Percentiles rank a stretch among this genome's conserved stretches.
These are phyloP conservation scores for Myriosclerotinia duriaeana DNA, from an alignment of 2,329 filamentous ascomycete species.

Conservation along the genomic window DNA sequence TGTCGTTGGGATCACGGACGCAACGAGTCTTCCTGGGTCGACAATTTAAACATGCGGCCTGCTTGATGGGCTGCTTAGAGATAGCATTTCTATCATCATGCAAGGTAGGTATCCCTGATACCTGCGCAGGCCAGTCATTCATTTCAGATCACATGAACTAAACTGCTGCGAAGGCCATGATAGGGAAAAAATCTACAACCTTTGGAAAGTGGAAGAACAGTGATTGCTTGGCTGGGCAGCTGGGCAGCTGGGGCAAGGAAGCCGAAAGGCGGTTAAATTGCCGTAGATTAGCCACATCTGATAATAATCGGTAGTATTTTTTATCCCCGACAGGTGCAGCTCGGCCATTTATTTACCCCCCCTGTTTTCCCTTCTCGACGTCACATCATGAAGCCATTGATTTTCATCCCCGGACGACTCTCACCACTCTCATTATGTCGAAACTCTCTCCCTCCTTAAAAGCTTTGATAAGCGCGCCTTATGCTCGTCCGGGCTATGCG, in stretches of 20 bases:
- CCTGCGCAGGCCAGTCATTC: neutral
- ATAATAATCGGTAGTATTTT: neutral
- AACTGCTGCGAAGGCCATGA: too few relatives aligned
- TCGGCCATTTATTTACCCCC: neutral
- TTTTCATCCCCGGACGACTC: neutral
- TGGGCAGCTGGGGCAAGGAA: too few relatives aligned
- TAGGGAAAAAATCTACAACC: too few relatives aligned
- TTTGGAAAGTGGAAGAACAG: neutral
- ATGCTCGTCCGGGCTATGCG: conserved; percentile 63
- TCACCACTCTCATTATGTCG: conserved; percentile 53
- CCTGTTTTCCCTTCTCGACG: neutral
- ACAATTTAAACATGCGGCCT: conserved; percentile 62
- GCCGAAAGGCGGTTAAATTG: neutral
- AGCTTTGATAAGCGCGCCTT: conserved; percentile 68
- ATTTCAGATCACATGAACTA: conserved; percentile 4
- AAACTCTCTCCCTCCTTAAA: conserved; percentile 72
- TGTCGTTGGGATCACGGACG: conserved; percentile 53
- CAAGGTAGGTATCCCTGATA: neutral
- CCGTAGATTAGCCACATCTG: neutral
- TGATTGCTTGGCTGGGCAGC: too few relatives aligned
- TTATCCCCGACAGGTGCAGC: neutral
- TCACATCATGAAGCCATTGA: conserved; percentile 11
- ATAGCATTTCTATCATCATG: neutral
- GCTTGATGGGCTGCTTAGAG: conserved; percentile 28
- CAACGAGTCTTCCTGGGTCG: conserved; percentile 68